Evolutionary conservation across 805 yeast genomes (phyloP).

Genomic region (Geotrichum ghanense): DNA sequence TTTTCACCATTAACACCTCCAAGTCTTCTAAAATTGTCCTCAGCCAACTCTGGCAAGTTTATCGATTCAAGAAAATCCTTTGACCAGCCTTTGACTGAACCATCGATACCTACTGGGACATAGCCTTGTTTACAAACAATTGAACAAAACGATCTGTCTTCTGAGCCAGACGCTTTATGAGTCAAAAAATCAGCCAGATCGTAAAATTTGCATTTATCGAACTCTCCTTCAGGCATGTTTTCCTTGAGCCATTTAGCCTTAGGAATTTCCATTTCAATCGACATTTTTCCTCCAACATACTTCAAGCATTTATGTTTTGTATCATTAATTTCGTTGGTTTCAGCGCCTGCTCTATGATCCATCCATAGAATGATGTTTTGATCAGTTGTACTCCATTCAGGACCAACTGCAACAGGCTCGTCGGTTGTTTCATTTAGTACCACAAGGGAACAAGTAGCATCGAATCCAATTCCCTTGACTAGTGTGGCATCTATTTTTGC

Average conservation of each 20-base stretch:
- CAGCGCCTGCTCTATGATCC: conserved; percentile 90
- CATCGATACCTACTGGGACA: conserved; percentile 86
- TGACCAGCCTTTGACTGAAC: conserved; percentile 82
- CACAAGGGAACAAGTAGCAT: conserved; percentile 93
- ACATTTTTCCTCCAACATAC: conserved; percentile 96
- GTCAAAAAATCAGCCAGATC: conserved; percentile 90
- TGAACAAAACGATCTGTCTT: conserved; percentile 80
- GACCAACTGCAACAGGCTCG: conserved; percentile 81
- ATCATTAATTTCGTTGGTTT: conserved; percentile 70
- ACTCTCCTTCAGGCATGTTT: conserved; percentile 51
- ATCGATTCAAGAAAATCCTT: conserved; percentile 56
- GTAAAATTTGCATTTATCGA: conserved; percentile 62
- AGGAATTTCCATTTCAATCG: conserved; percentile 97
- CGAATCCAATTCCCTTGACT: conserved; percentile 86
- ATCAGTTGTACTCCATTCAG: conserved; percentile 59
- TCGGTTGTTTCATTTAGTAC: conserved; percentile 57
- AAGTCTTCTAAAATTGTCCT: conserved; percentile 60
- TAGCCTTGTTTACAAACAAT: conserved; percentile 94
- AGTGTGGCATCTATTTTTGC: conserved; percentile 56
- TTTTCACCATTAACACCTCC: conserved; percentile 75
- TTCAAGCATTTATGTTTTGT: conserved; percentile 70
- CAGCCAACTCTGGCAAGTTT: conserved; percentile 66
- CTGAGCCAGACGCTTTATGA: conserved; percentile 79
- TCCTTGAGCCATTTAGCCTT: conserved; percentile 94
- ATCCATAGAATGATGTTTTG: conserved; percentile 93